Evolutionary conservation across 257 asterid species (phyloP), one percentile per base, ranked within the genome.

Genomic region (Haberlea rhodopensis): DNA sequence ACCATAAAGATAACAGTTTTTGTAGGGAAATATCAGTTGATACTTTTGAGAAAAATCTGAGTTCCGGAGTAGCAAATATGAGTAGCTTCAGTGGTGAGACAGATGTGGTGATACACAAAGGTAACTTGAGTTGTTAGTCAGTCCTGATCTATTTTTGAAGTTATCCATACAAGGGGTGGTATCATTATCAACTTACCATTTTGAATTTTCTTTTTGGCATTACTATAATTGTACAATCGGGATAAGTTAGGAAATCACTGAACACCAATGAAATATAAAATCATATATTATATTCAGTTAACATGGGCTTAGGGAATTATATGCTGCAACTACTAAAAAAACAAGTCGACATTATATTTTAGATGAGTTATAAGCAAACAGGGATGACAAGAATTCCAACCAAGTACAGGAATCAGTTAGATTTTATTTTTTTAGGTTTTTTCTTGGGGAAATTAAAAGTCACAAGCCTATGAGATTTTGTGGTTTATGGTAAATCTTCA

Each of bases 121-220:
- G 69, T 69, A 70, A 9, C 5, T 3, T 27, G 51, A 65, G 58
- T 66, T 65, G 22, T 43, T 66, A 40, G 20, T 65, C n/a, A 53
- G 9, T 0, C 13, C 22, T 52, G 26, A 7, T 19, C 21, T 25
- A 22, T 9, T 53, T 25, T 15, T 10, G 27, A 53, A 5, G 16
- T 15, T 22, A 53, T 23, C 58, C 16, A 22, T 53, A 37, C n/a
- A 5, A 11, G 40, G 13, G 40, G 40, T 32, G 40, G 40, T 32
- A 32, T 32, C 8, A 1, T 29, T 29, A n/a, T 29, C 34, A 6
- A 3, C 27, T 7, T 52, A 15, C 23, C 13, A 8, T 52, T 20
- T 16, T 52, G 28, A 21, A 1, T 11, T 6, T 11, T 4, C 16
- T 5, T 8, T 53, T 16, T 11, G 2, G 2, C 55, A 49, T 18